phyloP scores from a whole-genome alignment of 2,329 filamentous ascomycete species.

The Monosporascus sp. region DNA sequence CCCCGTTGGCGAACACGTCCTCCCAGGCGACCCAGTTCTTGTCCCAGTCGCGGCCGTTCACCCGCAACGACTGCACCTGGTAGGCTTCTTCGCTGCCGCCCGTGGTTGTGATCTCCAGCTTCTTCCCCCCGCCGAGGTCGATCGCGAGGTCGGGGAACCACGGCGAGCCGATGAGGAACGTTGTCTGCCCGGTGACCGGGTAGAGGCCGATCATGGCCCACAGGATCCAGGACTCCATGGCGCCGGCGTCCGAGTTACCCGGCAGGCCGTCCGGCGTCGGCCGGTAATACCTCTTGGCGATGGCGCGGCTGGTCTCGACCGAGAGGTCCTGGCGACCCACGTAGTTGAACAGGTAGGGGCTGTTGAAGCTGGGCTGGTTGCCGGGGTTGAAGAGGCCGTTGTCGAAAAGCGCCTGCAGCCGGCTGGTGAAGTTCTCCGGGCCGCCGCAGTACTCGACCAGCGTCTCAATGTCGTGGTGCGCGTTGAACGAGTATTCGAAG shows the following conservation, averaged over 20 bases:
- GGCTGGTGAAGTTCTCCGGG: constrained; percentile 44
- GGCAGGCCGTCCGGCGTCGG: constrained; percentile 53
- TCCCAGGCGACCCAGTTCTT: constrained; percentile 62
- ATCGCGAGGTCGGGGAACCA: constrained; percentile 59
- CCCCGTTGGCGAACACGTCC: constrained; percentile 60
- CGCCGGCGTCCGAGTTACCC: constrained; percentile 66
- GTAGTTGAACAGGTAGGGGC: constrained; percentile 66
- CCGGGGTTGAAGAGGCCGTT: constrained; percentile 60
- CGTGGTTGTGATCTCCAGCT: constrained; percentile 47
- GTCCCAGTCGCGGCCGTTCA: constrained; percentile 60
- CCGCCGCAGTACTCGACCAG: constrained; percentile 54
- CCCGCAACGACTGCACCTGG: constrained; percentile 61
- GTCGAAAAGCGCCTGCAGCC: constrained; percentile 58
- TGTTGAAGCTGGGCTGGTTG: constrained; percentile 63
- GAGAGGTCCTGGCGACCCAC: constrained; percentile 56
- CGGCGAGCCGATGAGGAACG: constrained; percentile 59
- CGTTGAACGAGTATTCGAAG: constrained; percentile 64
- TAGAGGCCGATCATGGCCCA: constrained; percentile 67
- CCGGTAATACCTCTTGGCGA: constrained; percentile 56
- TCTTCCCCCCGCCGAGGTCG: constrained; percentile 49
- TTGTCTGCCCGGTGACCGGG: constrained; percentile 63
- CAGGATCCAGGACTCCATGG: constrained; percentile 66
- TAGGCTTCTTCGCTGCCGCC: constrained; percentile 44
- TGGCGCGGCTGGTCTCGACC: constrained; percentile 51
- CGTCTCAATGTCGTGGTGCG: constrained; percentile 58